These are phyloP conservation scores for Phytopythium mirpurense DNA, from an alignment of 352 stramenopile species.

Conservation along the genomic window DNA sequence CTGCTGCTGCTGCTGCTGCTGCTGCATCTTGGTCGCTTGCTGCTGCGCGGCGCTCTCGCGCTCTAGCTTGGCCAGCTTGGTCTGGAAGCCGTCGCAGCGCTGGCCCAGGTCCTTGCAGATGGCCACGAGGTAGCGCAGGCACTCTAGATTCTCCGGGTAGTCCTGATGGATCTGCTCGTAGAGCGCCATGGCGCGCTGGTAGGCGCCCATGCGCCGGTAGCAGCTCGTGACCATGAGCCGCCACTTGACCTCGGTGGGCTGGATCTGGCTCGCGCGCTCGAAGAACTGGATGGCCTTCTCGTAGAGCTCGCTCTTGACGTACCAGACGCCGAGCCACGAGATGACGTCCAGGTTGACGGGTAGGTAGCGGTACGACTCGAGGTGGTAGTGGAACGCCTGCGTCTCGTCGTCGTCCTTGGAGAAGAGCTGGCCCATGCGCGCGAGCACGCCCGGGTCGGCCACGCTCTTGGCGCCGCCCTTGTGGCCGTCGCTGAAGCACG, in stretches of 20 bases:
- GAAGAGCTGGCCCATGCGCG: constrained; percentile 92
- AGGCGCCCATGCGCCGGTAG: constrained; percentile 92
- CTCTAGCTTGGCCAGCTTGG: constrained; percentile 90
- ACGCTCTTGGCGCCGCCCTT: constrained; percentile 66
- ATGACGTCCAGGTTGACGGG: constrained; percentile 96
- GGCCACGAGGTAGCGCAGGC: constrained; percentile 86
- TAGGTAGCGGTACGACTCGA: constrained; percentile 94
- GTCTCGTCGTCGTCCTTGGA: constrained; percentile 92
- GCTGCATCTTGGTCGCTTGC: constrained; percentile 27
- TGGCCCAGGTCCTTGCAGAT: constrained; percentile 94
- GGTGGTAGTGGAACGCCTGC: constrained; percentile 94
- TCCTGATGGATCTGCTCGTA: constrained; percentile 95
- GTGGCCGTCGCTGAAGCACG: constrained; percentile 83
- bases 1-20: constrained; percentile 14
- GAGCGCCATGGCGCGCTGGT: constrained; percentile 89
- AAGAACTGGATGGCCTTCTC: constrained; percentile 97
- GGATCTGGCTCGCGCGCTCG: constrained; percentile 91
- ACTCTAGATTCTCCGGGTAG: constrained; percentile 94
- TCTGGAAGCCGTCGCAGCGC: constrained; percentile 90
- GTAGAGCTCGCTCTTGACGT: constrained; percentile 96
- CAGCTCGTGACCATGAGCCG: constrained; percentile 95
- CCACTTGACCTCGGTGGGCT: constrained; percentile 96
- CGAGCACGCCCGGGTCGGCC: constrained; percentile 71
- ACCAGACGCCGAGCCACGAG: constrained; percentile 95
- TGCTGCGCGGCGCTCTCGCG: constrained; percentile 35